phyloP scores from a whole-genome alignment of 1,284 basidiomycete species.

The Boletus sp. region DNA sequence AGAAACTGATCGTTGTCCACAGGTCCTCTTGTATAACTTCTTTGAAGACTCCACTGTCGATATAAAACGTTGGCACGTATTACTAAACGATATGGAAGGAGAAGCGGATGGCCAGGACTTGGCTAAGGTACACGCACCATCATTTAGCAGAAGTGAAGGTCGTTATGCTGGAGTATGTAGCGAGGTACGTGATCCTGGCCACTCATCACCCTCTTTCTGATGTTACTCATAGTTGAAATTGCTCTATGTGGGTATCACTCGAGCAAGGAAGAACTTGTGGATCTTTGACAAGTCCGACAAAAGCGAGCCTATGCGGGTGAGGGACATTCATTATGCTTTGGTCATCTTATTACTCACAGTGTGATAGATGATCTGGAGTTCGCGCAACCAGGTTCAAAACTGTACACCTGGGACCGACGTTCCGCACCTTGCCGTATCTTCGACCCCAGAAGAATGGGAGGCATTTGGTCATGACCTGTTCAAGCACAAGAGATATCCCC shows the following conservation, averaged over 20 bases:
- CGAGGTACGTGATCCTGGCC: constrained; percentile 46
- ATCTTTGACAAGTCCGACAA: constrained; percentile 63
- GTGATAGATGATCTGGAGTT: constrained; percentile 53
- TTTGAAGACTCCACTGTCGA: constrained; percentile 64
- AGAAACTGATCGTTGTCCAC: constrained; percentile 12
- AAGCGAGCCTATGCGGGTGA: constrained; percentile 61
- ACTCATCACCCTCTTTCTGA: not conserved
- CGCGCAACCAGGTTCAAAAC: constrained; percentile 45
- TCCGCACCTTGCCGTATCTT: constrained; percentile 53
- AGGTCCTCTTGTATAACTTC: constrained; percentile 75
- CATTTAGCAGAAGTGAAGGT: constrained; percentile 49
- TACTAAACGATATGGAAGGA: constrained; percentile 50
- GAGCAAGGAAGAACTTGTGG: constrained; percentile 70
- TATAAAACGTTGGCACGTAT: constrained; percentile 58
- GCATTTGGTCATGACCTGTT: constrained; percentile 56
- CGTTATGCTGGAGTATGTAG: constrained; percentile 62
- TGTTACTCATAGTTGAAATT: constrained; percentile 56
- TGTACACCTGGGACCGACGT: constrained; percentile 48
- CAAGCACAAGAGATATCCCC: constrained; percentile 53
- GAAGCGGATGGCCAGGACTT: constrained; percentile 19
- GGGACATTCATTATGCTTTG: constrained; percentile 13
- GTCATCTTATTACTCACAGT: not conserved
- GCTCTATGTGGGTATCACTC: constrained; percentile 71
- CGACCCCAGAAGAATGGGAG: constrained; percentile 58
- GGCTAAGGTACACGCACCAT: constrained; percentile 42